These are phyloP conservation scores for Tetraselmis chui DNA, from an alignment of 139 green algal genomes.

Conservation along the genomic window DNA sequence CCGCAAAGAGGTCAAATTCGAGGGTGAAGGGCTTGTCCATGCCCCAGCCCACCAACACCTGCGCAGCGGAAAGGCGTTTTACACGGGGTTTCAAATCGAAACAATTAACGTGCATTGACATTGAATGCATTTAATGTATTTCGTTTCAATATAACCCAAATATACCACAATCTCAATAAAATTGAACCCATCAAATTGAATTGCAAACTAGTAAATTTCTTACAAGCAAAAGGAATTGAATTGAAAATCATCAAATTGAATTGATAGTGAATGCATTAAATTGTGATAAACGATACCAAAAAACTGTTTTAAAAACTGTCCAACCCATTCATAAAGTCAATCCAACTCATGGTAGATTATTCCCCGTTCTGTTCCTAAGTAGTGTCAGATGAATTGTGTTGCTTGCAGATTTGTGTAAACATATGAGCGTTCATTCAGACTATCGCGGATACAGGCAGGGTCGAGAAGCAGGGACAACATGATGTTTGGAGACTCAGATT, in stretches of 20 bases:
- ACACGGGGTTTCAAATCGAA: background rate
- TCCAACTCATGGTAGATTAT: background rate
- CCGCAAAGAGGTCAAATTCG: conserved; percentile 56
- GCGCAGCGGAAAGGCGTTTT: background rate
- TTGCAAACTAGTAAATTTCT: background rate
- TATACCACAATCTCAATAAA: too few relatives aligned
- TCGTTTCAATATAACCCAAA: too few relatives aligned
- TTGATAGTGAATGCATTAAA: background rate
- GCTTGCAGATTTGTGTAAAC: too few relatives aligned
- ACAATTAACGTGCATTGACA: background rate
- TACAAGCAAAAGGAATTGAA: background rate
- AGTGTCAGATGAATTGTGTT: too few relatives aligned
- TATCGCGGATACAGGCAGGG: too few relatives aligned
- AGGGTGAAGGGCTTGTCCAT: conserved; percentile 61
- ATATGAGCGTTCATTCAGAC: too few relatives aligned
- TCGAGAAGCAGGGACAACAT: too few relatives aligned
- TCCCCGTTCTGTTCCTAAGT: too few relatives aligned
- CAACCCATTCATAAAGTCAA: background rate
- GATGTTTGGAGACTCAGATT: too few relatives aligned
- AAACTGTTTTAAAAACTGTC: too few relatives aligned
- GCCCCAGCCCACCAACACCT: conserved; percentile 63
- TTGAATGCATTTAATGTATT: too few relatives aligned
- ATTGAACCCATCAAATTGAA: too few relatives aligned
- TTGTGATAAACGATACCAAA: background rate
- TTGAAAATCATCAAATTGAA: background rate